Conservation (phyloP, 2,329 filamentous ascomycete species). For the Blumeria graminis region DNA sequence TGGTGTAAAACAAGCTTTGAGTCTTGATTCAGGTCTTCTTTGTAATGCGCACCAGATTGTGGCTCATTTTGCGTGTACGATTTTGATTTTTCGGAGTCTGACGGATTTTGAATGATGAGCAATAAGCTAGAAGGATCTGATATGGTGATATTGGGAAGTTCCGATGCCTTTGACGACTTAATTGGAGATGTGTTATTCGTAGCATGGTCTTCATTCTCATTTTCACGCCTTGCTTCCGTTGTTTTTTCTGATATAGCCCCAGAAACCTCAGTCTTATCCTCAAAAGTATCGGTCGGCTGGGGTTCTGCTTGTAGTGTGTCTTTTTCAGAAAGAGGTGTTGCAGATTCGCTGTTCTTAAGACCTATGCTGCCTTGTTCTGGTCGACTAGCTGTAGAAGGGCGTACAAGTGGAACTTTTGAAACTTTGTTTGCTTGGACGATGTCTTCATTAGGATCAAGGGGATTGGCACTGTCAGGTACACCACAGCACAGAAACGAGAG, state of each 20-base stretch:
- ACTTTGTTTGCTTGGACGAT: slow-evolving; percentile 22
- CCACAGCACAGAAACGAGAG: slow-evolving; percentile 26
- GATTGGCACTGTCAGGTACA: slow-evolving; percentile 17
- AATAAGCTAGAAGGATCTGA: background rate
- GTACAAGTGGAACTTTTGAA: slow-evolving; percentile 16
- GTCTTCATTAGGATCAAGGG: slow-evolving; percentile 20
- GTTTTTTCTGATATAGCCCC: background rate
- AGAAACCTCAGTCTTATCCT: background rate
- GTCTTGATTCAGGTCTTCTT: background rate
- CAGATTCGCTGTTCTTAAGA: slow-evolving; percentile 5
- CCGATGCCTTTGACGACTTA: background rate
- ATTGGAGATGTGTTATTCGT: background rate
- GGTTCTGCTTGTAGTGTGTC: slow-evolving; percentile 8
- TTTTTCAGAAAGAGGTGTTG: slow-evolving; percentile 10
- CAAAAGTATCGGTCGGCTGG: slow-evolving; percentile 4
- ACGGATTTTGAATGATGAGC: background rate
- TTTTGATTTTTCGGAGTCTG: background rate
- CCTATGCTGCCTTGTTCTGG: slow-evolving; percentile 8
- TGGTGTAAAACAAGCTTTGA: background rate
- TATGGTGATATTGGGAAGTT: background rate
- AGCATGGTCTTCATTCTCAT: too few species aligned
- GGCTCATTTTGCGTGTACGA: background rate
- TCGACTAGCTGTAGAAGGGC: slow-evolving; percentile 13
- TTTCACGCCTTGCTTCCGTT: background rate
- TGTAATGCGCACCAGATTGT: background rate